Conservation (phyloP, 805 yeast species). For the Suhomyces prunicola region DNA sequence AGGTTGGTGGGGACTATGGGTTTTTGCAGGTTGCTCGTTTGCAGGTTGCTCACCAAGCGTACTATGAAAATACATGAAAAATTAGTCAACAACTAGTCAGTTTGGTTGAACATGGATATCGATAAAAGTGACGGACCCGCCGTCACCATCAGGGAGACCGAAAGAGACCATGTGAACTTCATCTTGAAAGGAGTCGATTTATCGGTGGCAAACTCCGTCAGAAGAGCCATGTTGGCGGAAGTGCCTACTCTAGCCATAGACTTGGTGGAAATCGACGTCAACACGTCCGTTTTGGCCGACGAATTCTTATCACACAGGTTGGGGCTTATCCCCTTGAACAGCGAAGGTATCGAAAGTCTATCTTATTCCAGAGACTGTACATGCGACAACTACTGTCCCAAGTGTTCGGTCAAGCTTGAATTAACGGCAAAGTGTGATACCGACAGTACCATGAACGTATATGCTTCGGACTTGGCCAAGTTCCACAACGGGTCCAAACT, state of each 20-base stretch:
- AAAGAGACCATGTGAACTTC: constrained; percentile 84
- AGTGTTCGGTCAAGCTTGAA: constrained; percentile 85
- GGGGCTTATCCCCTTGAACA: constrained; percentile 86
- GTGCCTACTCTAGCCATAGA: constrained; percentile 97
- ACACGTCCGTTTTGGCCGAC: constrained; percentile 94
- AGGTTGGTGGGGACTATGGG: neutral
- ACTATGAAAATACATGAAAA: neutral
- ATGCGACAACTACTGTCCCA: constrained; percentile 95
- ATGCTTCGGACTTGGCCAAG: constrained; percentile 69
- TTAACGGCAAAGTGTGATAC: constrained; percentile 86
- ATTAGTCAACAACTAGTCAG: neutral
- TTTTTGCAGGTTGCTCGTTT: neutral
- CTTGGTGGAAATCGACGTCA: constrained; percentile 87
- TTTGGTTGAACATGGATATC: constrained; percentile 18
- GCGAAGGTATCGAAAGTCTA: constrained; percentile 77
- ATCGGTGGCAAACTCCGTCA: constrained; percentile 85
- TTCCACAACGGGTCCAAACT: constrained; percentile 46
- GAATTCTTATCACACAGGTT: constrained; percentile 93
- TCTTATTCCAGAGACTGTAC: constrained; percentile 94
- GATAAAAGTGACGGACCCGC: constrained; percentile 57
- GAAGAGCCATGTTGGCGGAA: constrained; percentile 92
- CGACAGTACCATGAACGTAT: constrained; percentile 85
- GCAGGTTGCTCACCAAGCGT: neutral
- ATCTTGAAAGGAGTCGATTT: constrained; percentile 84
- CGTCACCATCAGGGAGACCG: constrained; percentile 84